A percentile compares a stretch with the other conserved stretches of the same genome.
phyloP scores from a whole-genome alignment of 805 yeast genomes.

The Monosporozyma yasuniensis region DNA sequence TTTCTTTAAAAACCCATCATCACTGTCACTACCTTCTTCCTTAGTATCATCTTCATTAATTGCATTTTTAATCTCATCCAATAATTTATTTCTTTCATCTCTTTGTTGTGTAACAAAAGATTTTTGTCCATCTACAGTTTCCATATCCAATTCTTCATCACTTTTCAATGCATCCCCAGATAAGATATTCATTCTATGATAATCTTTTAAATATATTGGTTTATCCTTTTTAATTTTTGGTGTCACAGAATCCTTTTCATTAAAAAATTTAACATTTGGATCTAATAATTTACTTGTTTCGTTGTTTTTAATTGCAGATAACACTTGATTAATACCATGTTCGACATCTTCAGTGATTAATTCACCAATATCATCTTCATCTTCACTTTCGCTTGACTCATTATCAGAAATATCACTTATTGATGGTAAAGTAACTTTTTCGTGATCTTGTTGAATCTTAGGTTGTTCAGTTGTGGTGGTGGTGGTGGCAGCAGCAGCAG shows the following conservation, averaged over 20 bases:
- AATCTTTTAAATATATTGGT: conserved; percentile 85
- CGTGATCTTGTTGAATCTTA: conserved; percentile 4
- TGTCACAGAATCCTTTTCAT: conserved; percentile 50
- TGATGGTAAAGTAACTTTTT: conserved; percentile 3
- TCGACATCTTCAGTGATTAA: conserved; percentile 81
- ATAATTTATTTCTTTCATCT: conserved; percentile 65
- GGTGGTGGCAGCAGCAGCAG: conserved; percentile 4
- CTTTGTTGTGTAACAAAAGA: conserved; percentile 69
- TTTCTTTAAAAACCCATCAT: conserved; percentile 47
- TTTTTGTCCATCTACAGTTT: conserved; percentile 34
- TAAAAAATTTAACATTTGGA: conserved; percentile 64
- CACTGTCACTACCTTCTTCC: conserved; percentile 34
- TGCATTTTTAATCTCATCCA: conserved; percentile 68
- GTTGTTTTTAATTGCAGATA: conserved; percentile 58
- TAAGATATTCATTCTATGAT: conserved; percentile 77
- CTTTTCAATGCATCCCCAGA: conserved; percentile 51
- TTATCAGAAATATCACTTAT: conserved; percentile 5
- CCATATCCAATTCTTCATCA: conserved; percentile 39
- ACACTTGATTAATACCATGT: conserved; percentile 61
- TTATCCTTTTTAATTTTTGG: conserved; percentile 39
- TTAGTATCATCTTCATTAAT: conserved; percentile 40
- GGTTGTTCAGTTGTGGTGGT: neutral
- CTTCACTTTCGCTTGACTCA: conserved; percentile 32
- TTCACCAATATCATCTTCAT: conserved; percentile 89
- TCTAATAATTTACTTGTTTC: conserved; percentile 55